phyloP scores from a whole-genome alignment of 176 grass and related monocot genomes.

The Hsuehochloa calcarea region DNA sequence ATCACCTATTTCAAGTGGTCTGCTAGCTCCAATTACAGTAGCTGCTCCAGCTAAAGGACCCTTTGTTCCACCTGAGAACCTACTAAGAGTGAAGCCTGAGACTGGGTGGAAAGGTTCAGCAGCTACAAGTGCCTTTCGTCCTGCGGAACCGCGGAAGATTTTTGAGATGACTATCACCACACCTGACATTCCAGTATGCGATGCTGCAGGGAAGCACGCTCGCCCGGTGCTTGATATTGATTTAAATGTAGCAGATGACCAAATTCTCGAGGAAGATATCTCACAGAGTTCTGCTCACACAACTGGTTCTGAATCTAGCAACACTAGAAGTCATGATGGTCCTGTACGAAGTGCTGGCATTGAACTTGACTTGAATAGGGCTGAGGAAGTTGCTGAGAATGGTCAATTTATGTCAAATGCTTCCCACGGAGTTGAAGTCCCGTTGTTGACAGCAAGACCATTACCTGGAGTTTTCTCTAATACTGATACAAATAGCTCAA shows the following conservation, averaged over 20 bases:
- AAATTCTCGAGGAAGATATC: constrained; percentile 50
- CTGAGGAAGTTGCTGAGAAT: constrained; percentile 57
- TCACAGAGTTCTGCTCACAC: constrained; percentile 52
- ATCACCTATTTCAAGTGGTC: constrained; percentile 40
- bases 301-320: constrained; percentile 48
- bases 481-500: constrained; percentile 35
- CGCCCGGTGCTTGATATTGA: constrained; percentile 60
- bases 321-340: constrained; percentile 28
- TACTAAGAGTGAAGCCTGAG: constrained; percentile 60
- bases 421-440: constrained; percentile 43
- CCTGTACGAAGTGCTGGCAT: constrained; percentile 39
- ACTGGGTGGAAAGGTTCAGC: constrained; percentile 87
- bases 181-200: constrained; percentile 35
- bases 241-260: constrained; percentile 79
- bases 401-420: constrained; percentile 38
- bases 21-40: constrained; percentile 61
- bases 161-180: constrained; percentile 51
- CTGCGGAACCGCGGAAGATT: constrained; percentile 57
- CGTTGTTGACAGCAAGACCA: constrained; percentile 42
- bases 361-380: constrained; percentile 77
- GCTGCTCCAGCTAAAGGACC: constrained; percentile 65
- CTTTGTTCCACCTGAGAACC: constrained; percentile 72
- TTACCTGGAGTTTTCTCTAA: constrained; percentile 36
- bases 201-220: constrained; percentile 46
- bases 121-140: constrained; percentile 81